Evolutionary conservation across 768 basidiomycete genomes (phyloP).

Genomic region (Boletus pseudo-olivaceus): DNA sequence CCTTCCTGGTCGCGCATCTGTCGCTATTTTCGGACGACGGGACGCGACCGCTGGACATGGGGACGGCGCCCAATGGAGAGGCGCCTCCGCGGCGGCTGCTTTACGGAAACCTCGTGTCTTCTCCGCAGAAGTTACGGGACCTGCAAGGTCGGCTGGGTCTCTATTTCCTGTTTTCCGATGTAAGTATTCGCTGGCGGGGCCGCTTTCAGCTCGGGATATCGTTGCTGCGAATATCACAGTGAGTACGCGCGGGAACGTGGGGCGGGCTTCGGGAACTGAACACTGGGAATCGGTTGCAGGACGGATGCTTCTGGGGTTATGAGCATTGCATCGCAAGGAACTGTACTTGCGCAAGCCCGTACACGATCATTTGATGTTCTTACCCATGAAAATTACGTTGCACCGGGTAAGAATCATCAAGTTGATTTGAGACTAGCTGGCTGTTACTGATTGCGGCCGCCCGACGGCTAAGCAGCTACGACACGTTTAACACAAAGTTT

Average conservation of each 20-base stretch:
- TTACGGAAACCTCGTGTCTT: slow-evolving; percentile 84
- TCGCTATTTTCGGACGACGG: slow-evolving; percentile 74
- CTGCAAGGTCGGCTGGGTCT: slow-evolving; percentile 76
- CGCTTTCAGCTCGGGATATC: slow-evolving; percentile 72
- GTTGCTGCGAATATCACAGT: slow-evolving; percentile 73
- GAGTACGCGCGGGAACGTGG: slow-evolving; percentile 34
- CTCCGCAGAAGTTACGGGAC: slow-evolving; percentile 76
- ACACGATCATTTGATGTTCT: slow-evolving; percentile 80
- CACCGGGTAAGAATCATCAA: slow-evolving; percentile 59
- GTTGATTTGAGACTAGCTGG: slow-evolving; percentile 15
- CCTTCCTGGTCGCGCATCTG: slow-evolving; percentile 83
- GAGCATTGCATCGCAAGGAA: slow-evolving; percentile 55
- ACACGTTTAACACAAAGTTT: slow-evolving; percentile 58
- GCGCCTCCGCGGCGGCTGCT: slow-evolving; percentile 56
- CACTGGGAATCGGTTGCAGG: slow-evolving; percentile 29
- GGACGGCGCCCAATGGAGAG: slow-evolving; percentile 45
- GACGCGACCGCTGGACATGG: slow-evolving; percentile 56
- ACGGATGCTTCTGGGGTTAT: slow-evolving; percentile 49
- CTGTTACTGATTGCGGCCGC: slow-evolving; percentile 12
- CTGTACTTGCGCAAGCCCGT: slow-evolving; percentile 64
- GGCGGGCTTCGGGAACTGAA: slow-evolving; percentile 11
- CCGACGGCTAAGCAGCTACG: slow-evolving; percentile 32
- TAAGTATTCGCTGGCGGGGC: slow-evolving; percentile 77
- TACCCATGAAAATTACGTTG: slow-evolving; percentile 67
- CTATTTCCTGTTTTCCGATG: slow-evolving; percentile 89